Evolutionary conservation across 306 rosid species (phyloP).

Genomic region (Delonix regia): DNA sequence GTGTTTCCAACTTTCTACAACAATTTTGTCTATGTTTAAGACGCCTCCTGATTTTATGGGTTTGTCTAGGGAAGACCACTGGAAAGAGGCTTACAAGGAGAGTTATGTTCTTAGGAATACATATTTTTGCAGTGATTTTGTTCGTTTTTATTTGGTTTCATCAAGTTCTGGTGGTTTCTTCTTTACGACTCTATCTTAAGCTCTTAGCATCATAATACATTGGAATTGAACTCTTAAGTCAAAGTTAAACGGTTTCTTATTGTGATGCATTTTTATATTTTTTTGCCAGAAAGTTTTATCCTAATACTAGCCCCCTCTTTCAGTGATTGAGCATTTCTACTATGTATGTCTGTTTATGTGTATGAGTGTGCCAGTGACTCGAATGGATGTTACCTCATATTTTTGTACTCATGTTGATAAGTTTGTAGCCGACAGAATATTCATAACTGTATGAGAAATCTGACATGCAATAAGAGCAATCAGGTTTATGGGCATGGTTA

Average conservation of each 20-base stretch:
- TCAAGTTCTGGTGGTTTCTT: background rate
- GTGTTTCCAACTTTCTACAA: background rate
- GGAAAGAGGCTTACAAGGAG: background rate
- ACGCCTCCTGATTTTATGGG: background rate
- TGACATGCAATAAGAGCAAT: background rate
- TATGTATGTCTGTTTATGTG: background rate
- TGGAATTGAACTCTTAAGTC: background rate
- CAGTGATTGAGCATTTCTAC: background rate
- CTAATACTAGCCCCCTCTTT: background rate
- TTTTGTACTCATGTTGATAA: background rate
- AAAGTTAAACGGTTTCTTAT: background rate
- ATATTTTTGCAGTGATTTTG: background rate
- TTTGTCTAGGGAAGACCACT: background rate
- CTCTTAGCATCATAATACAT: background rate
- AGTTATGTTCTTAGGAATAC: background rate
- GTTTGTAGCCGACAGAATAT: background rate
- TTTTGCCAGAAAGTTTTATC: background rate
- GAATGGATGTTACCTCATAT: too few relatives aligned
- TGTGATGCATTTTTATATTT: background rate
- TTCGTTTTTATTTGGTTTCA: background rate
- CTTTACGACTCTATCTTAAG: background rate
- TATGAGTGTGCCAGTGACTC: background rate
- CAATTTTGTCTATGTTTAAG: background rate
- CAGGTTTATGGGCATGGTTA: background rate
- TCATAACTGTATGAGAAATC: background rate